Conservation (phyloP, 139 green algal species). For the Eudorina sp. region DNA sequence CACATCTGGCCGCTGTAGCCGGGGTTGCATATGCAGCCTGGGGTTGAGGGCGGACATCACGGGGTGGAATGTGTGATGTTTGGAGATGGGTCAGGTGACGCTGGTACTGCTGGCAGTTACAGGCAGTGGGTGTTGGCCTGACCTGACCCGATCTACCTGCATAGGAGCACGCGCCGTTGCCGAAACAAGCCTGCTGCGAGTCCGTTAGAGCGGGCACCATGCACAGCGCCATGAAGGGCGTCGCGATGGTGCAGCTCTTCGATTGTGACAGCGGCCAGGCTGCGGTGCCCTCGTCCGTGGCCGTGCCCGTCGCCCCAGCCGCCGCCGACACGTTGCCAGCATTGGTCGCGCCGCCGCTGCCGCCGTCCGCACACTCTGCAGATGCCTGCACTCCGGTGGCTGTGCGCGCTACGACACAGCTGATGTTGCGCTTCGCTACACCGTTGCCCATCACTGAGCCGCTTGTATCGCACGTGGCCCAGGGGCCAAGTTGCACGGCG, state of each 20-base stretch:
- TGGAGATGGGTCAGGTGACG: background rate
- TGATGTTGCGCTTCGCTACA: background rate
- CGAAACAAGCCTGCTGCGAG: constrained; percentile 3
- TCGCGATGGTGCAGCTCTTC: background rate
- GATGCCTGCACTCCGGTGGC: no score
- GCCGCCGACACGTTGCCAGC: background rate
- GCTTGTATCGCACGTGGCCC: constrained; percentile 32
- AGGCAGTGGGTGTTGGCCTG: background rate
- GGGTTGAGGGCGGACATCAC: background rate
- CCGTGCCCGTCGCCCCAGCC: background rate
- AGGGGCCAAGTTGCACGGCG: constrained; percentile 55
- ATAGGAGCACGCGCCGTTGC: constrained; percentile 22
- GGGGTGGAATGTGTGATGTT: background rate
- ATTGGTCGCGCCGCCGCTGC: background rate
- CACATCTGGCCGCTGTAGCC: constrained; percentile 18
- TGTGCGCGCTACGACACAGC: background rate
- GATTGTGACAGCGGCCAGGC: background rate
- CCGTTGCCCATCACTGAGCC: background rate
- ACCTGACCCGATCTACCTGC: constrained; percentile 3
- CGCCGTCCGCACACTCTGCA: no score
- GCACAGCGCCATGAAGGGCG: background rate
- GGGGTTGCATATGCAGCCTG: constrained; percentile 20
- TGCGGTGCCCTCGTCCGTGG: no score
- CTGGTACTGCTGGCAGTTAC: background rate
- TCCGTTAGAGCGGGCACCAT: background rate